phyloP scores from a whole-genome alignment of 352 stramenopile species.

The Vaucheria bursata region DNA sequence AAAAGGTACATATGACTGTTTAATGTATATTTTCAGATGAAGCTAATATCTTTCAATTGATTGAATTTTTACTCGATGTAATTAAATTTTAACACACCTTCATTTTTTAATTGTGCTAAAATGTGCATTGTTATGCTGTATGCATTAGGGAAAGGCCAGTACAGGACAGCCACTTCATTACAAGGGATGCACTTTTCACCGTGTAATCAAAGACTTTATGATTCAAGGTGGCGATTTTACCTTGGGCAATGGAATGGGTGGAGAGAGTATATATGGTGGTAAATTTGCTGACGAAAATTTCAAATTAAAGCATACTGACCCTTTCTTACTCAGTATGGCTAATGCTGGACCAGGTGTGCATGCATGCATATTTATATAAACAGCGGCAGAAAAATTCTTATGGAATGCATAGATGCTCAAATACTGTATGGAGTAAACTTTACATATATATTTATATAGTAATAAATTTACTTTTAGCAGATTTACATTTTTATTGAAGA shows the following conservation, averaged over 20 bases:
- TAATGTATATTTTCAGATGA: too few relatives aligned
- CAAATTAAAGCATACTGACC: constrained; percentile 65
- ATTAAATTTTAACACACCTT: too few relatives aligned
- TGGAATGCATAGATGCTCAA: too few relatives aligned
- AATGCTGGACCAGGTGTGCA: constrained; percentile 66
- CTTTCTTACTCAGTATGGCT: constrained; percentile 89
- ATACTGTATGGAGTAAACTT: too few relatives aligned
- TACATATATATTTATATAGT: too few relatives aligned
- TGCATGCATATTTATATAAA: not conserved
- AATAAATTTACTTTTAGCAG: too few relatives aligned
- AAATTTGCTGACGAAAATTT: constrained; percentile 98
- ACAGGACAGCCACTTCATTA: constrained; percentile 77
- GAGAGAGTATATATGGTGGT: constrained; percentile 78
- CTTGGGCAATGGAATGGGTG: constrained; percentile 78
- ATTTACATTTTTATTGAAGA: too few relatives aligned
- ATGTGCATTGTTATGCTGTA: too few relatives aligned
- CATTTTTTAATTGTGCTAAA: too few relatives aligned
- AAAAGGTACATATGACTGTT: constrained; percentile 53
- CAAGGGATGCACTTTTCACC: constrained; percentile 89
- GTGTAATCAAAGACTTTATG: constrained; percentile 91
- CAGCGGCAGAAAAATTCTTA: too few relatives aligned
- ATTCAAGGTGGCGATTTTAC: constrained; percentile 91
- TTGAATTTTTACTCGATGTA: too few relatives aligned
- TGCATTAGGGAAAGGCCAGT: not conserved
- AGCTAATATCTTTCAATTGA: too few relatives aligned